Evolutionary conservation across 192 early-diverging fungal genomes (phyloP), one percentile per base, ranked within the genome.

Genomic region (Linnemannia hyalina): DNA sequence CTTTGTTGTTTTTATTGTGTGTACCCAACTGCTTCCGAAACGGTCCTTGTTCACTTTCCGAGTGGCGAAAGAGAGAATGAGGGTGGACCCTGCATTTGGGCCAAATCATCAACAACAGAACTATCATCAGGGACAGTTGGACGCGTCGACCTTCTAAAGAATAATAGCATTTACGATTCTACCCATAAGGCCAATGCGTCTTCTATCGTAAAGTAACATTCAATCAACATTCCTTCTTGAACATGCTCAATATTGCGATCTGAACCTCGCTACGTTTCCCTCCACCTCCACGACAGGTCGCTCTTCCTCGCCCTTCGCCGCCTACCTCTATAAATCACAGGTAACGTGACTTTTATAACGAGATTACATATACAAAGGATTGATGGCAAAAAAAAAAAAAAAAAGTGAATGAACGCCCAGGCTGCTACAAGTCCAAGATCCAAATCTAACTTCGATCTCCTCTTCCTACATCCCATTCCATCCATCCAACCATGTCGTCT

Each of bases 401-500:
- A 65, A 46, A 46, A 46, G 11, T 15, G 13, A 46, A 13, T 46
- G 44, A 11, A 11, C 13, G 44, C 10, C 7, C 60, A 29, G 2
- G 0, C 49, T 2, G n/a, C 29, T 32, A 6, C 36, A 57, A 75
- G 35, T 15, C 42, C 44, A 65, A 65, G 60, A 65, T 65, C 60
- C 11, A 26, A 65, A 65, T 46, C 26, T 40, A 72, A n/a, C 35
- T 70, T 44, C 22, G 46, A 78, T 44, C 76, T 65, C 36, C 29
- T 46, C 16, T 38, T 36, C 36, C 70, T 57, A 29, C 68, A 40
- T 40, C 36, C 38, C 26, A 18, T 20, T 36, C 65, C 23, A 35
- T 77, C 18, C 77, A 71, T 78, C 82, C 70, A 73, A 36, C 46
- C 49, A 71, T 55, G 77, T 72, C 84, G 63, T 22, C 76, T 32